phyloP scores from a whole-genome alignment of 2,329 filamentous ascomycete genomes.

The Diaporthe citri region DNA sequence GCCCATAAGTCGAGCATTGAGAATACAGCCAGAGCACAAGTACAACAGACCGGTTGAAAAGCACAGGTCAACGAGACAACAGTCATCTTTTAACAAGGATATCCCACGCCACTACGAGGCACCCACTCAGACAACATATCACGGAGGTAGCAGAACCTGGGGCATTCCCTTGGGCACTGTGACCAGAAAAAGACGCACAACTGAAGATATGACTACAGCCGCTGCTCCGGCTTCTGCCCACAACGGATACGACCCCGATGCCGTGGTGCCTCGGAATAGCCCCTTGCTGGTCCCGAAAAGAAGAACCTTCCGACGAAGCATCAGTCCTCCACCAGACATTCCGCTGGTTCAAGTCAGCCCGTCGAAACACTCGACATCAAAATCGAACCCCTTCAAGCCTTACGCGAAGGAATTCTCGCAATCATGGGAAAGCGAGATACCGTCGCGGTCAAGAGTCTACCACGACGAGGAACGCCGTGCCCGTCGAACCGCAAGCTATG shows the following conservation, averaged over 20 bases:
- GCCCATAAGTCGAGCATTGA: slow-evolving; percentile 40
- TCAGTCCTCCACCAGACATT: slow-evolving; percentile 62
- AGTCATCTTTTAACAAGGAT: slow-evolving; percentile 40
- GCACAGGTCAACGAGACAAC: slow-evolving; percentile 36
- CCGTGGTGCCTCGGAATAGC: slow-evolving; percentile 55
- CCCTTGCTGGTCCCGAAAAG: slow-evolving; percentile 54
- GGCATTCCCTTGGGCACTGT: too few relatives aligned
- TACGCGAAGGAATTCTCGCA: slow-evolving; percentile 48
- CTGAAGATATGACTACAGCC: slow-evolving; percentile 56
- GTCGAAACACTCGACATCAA: slow-evolving; percentile 44
- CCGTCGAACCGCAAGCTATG: slow-evolving; percentile 62
- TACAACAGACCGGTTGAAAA: slow-evolving; percentile 29
- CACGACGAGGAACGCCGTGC: slow-evolving; percentile 59
- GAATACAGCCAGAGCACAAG: slow-evolving; percentile 40
- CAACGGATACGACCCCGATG: slow-evolving; percentile 60
- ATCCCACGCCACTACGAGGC: too few relatives aligned
- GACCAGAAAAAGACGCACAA: too few relatives aligned
- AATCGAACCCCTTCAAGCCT: slow-evolving; percentile 50
- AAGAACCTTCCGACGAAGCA: slow-evolving; percentile 62
- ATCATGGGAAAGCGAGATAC: slow-evolving; percentile 64
- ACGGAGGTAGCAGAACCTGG: too few relatives aligned
- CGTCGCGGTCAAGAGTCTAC: slow-evolving; percentile 50
- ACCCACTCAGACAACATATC: too few relatives aligned
- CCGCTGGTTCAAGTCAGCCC: slow-evolving; percentile 58
- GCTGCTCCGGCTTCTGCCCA: slow-evolving; percentile 51